phyloP scores from a whole-genome alignment of 2,329 filamentous ascomycete species.

The Trichoderma simmonsii region DNA sequence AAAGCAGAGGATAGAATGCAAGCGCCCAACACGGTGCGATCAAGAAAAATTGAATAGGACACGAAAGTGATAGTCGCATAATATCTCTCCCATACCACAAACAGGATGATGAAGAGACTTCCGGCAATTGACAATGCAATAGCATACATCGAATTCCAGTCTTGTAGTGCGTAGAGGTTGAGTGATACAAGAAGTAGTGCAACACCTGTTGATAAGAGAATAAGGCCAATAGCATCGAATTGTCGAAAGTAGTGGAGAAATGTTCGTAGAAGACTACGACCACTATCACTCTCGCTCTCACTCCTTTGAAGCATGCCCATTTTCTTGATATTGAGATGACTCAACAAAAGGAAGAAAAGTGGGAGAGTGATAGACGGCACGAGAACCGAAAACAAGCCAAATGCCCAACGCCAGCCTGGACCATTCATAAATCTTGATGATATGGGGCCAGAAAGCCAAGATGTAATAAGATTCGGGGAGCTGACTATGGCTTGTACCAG shows the following conservation, averaged over 20 bases:
- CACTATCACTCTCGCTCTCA: slow-evolving; percentile 35
- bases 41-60: slow-evolving; percentile 32
- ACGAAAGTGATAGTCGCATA: slow-evolving; percentile 40
- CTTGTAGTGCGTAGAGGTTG: slow-evolving; percentile 38
- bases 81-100: slow-evolving; percentile 39
- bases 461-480: slow-evolving; percentile 65
- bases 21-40: slow-evolving; percentile 36
- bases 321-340: slow-evolving; percentile 56
- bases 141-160: slow-evolving; percentile 42
- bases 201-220: slow-evolving; percentile 60
- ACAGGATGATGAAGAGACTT: slow-evolving; percentile 34
- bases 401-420: slow-evolving; percentile 64
- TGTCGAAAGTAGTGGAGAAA: slow-evolving; percentile 54
- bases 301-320: slow-evolving; percentile 54
- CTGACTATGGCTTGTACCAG: slow-evolving; percentile 61
- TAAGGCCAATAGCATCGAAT: slow-evolving; percentile 61
- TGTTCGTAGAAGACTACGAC: slow-evolving; percentile 44
- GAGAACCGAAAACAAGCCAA: slow-evolving; percentile 63
- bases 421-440: slow-evolving; percentile 48
- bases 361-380: slow-evolving; percentile 57
- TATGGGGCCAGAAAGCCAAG: slow-evolving; percentile 59
- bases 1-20: slow-evolving; percentile 36
- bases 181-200: slow-evolving; percentile 65
- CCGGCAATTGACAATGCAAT: slow-evolving; percentile 41
- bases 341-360: slow-evolving; percentile 38